Conservation (phyloP, 169 alveolate species). For the Eimeria zaria region DNA sequence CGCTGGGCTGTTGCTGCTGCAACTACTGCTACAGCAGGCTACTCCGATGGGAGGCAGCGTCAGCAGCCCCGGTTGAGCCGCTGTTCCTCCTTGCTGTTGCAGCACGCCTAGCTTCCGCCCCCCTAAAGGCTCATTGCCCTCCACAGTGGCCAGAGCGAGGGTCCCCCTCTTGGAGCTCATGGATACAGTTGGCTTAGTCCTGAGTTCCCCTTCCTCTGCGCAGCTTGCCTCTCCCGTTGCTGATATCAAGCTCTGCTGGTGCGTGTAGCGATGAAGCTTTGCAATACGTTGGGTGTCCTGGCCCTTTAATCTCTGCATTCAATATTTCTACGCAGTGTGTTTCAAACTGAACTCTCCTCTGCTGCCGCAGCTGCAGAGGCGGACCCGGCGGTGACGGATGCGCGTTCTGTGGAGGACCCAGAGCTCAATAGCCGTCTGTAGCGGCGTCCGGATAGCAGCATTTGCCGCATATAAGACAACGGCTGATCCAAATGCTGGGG, state of each 20-base stretch:
- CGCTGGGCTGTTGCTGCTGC: conserved; percentile 68
- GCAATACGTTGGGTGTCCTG: background rate
- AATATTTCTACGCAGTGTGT: background rate
- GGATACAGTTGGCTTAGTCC: background rate
- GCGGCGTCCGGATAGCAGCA: background rate
- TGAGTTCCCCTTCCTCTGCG: background rate
- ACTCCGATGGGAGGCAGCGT: conserved; percentile 21
- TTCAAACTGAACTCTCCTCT: background rate
- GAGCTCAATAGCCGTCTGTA: conserved; percentile 3
- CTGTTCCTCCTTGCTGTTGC: conserved; percentile 9
- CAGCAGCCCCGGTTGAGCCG: conserved; percentile 53
- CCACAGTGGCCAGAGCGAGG: conserved; percentile 41
- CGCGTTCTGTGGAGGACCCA: background rate
- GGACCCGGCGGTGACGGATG: background rate
- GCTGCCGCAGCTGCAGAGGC: background rate
- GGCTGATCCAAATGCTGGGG: background rate
- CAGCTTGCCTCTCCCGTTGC: background rate
- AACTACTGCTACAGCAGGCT: conserved; percentile 60
- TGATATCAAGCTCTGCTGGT: conserved; percentile 4
- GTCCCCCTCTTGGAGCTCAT: background rate
- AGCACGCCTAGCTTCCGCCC: conserved; percentile 32
- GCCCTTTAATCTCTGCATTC: background rate
- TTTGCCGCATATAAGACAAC: background rate
- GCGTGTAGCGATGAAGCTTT: background rate
- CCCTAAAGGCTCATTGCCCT: conserved; percentile 1